These are phyloP conservation scores for Micractinium sp. DNA, from an alignment of 139 green algal species.

Conservation along the genomic window DNA sequence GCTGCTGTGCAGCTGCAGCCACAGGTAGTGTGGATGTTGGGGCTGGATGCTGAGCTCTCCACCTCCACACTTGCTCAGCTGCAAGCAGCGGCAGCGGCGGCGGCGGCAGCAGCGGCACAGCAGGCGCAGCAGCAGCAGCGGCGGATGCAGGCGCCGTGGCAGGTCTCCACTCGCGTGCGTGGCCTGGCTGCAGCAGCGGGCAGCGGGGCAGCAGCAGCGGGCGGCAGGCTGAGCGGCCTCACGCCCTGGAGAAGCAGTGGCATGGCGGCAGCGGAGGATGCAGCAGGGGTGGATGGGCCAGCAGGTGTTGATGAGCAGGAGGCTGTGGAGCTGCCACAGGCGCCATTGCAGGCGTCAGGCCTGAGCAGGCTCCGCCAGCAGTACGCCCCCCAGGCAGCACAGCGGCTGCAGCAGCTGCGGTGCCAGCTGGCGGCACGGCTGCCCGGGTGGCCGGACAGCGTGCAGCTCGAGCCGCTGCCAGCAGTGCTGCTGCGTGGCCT, in stretches of 20 bases:
- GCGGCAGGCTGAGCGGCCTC: background rate
- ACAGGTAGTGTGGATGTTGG: background rate
- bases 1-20: background rate
- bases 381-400: background rate
- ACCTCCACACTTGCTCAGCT: background rate
- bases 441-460: background rate
- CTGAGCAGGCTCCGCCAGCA: background rate
- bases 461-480: background rate
- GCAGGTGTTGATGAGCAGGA: no score
- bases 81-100: background rate
- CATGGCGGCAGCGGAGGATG: background rate
- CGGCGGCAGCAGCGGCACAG: background rate
- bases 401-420: background rate
- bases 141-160: background rate
- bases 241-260: background rate
- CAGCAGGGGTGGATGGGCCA: no score
- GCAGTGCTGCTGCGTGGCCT: conserved; percentile 4
- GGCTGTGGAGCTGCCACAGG: no score
- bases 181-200: background rate
- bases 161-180: background rate
- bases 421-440: background rate
- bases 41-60: background rate
- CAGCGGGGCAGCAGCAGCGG: background rate
- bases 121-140: background rate
- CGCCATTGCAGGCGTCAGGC: no score